Evolutionary conservation across 805 yeast species (phyloP).

Genomic region (Metschnikowia picachoensis): DNA sequence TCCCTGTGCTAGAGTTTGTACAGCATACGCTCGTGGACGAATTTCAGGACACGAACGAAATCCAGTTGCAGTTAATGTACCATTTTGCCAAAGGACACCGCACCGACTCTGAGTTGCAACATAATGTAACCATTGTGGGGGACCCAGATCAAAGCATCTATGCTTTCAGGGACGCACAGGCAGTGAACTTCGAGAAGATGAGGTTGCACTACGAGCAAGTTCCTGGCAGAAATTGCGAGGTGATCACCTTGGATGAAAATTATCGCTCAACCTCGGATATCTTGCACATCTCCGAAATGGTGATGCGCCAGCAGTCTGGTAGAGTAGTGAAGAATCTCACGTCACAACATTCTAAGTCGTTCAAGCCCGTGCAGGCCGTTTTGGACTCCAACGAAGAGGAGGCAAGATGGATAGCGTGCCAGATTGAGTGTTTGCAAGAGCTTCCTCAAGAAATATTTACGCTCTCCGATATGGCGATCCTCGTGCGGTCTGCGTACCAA

Average conservation of each 20-base stretch:
- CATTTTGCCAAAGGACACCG: constrained; percentile 38
- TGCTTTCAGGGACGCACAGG: constrained; percentile 78
- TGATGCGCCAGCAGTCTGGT: constrained; percentile 59
- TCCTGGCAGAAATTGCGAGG: constrained; percentile 19
- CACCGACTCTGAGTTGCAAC: constrained; percentile 24
- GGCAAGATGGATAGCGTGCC: constrained; percentile 54
- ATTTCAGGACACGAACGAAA: constrained; percentile 83
- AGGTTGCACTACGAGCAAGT: constrained; percentile 26
- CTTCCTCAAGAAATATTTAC: constrained; percentile 42
- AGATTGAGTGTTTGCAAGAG: constrained; percentile 45
- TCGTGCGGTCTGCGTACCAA: constrained; percentile 62
- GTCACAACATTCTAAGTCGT: constrained; percentile 42
- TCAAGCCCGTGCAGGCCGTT: constrained; percentile 45
- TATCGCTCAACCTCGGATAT: constrained; percentile 77
- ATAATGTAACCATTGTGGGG: constrained; percentile 83
- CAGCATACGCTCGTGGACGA: constrained; percentile 86
- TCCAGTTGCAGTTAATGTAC: constrained; percentile 69
- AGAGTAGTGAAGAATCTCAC: constrained; percentile 41
- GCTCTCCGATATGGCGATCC: constrained; percentile 64
- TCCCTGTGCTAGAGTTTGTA: constrained; percentile 45
- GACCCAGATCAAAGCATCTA: constrained; percentile 97
- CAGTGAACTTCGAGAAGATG: constrained; percentile 63
- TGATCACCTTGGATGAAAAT: constrained; percentile 57
- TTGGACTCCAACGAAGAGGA: constrained; percentile 47
- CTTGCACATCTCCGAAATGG: constrained; percentile 55